phyloP scores from a whole-genome alignment of 345 rosid genomes.

The Eucalyptus regnans region DNA sequence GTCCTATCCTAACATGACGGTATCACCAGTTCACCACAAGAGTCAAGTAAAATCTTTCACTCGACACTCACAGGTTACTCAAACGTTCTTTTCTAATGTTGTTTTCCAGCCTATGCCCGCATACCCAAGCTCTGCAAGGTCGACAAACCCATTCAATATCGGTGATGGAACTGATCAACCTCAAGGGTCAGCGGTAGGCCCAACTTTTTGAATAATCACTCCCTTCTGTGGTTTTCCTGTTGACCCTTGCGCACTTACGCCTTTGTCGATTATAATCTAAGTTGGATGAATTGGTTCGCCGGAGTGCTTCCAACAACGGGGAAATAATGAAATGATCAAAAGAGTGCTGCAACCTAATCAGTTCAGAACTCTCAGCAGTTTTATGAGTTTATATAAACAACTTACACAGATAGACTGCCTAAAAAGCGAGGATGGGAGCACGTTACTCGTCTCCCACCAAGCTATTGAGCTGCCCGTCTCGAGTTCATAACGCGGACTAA shows the following conservation, averaged over 20 bases:
- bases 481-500: neutral
- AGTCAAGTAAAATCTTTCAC: neutral
- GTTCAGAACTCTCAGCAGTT: neutral
- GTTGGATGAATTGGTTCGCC: neutral
- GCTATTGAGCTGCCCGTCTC: neutral
- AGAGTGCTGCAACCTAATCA: neutral
- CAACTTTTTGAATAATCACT: neutral
- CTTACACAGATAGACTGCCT: neutral
- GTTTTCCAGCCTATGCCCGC: constrained; percentile 28
- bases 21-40: neutral
- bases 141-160: constrained; percentile 65
- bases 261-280: neutral
- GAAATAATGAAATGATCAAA: neutral
- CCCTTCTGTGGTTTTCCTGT: neutral
- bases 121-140: constrained; percentile 15
- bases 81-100: neutral
- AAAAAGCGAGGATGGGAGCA: neutral
- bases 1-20: constrained; percentile 25
- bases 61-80: neutral
- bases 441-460: neutral
- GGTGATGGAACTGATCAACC: constrained; percentile 13
- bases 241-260: accelerated
- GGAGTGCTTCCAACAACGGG: neutral
- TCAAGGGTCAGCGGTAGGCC: constrained; percentile 27
- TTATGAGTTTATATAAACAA: neutral